A percentile compares a stretch with the other conserved stretches of the same genome.
Conservation (phyloP, 2,329 filamentous ascomycete genomes). For the Pseudogymnoascus sp. region DNA sequence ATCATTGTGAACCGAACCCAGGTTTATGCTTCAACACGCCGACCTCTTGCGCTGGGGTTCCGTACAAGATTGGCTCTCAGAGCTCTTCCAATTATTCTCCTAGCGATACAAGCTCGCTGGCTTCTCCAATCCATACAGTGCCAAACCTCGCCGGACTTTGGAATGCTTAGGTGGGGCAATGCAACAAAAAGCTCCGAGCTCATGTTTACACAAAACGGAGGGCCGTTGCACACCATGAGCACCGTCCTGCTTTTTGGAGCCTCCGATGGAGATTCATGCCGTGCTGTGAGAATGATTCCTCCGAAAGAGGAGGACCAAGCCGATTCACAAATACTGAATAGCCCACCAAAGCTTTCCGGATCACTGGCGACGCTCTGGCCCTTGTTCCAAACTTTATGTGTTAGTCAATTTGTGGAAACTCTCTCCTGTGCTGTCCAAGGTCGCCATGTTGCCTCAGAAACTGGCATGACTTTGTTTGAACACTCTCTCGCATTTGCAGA, state of each 20-base stretch:
- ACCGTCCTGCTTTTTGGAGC: constrained; percentile 67
- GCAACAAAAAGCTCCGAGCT: constrained; percentile 57
- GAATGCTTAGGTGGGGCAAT: constrained; percentile 62
- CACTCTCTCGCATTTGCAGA: constrained; percentile 94
- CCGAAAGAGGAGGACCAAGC: constrained; percentile 38
- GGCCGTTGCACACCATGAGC: constrained; percentile 64
- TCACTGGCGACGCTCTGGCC: constrained; percentile 74
- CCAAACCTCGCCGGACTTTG: constrained; percentile 73
- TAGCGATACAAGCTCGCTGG: constrained; percentile 59
- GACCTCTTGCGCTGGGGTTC: constrained; percentile 71
- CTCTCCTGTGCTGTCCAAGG: constrained; percentile 84
- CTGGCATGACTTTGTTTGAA: constrained; percentile 93
- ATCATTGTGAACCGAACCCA: constrained; percentile 85
- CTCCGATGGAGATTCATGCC: constrained; percentile 67
- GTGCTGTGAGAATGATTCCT: constrained; percentile 65
- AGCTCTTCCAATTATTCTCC: constrained; percentile 61
- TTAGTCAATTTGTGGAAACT: constrained; percentile 84
- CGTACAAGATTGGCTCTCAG: constrained; percentile 64
- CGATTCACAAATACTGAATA: constrained; percentile 22
- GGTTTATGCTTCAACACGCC: constrained; percentile 84
- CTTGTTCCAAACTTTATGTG: constrained; percentile 60
- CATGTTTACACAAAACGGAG: constrained; percentile 63
- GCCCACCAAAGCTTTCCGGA: constrained; percentile 38
- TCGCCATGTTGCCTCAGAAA: constrained; percentile 71
- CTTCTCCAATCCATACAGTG: constrained; percentile 84